These are phyloP conservation scores for Leucoagaricus sp. DNA, from an alignment of 1,284 basidiomycete genomes.

Conservation along the genomic window DNA sequence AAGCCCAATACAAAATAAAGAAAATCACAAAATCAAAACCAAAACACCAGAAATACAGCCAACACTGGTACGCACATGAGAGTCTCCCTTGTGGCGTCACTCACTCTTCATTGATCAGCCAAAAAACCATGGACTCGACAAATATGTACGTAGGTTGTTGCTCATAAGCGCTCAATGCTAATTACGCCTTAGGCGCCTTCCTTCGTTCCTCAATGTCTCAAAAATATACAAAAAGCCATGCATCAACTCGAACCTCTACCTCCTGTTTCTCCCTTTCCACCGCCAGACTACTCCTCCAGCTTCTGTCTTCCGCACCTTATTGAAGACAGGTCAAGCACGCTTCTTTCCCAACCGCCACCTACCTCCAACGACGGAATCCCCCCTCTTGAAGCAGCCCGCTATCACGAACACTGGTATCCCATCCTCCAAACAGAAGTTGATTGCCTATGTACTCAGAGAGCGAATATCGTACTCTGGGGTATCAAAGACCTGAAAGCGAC, in stretches of 20 bases:
- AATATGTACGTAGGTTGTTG: constrained; percentile 34
- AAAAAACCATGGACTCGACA: constrained; percentile 35
- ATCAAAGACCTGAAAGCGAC: constrained; percentile 6
- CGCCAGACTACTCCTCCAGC: constrained; percentile 36
- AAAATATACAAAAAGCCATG: constrained; percentile 45
- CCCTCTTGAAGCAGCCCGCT: constrained; percentile 31
- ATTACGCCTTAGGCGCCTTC: constrained; percentile 37
- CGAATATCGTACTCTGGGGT: constrained; percentile 4
- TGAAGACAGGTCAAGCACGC: constrained; percentile 23
- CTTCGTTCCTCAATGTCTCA: constrained; percentile 46
- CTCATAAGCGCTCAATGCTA: neutral
- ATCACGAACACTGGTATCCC: constrained; percentile 40
- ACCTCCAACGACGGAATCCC: constrained; percentile 23
- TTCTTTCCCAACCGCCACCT: constrained; percentile 31
- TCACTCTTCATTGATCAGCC: constrained; percentile 12
- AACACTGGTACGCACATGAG: neutral
- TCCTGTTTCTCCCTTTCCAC: constrained; percentile 41
- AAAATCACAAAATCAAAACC: neutral
- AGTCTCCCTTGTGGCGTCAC: neutral
- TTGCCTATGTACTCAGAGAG: constrained; percentile 8
- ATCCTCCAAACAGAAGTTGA: constrained; percentile 47
- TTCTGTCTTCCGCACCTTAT: constrained; percentile 33
- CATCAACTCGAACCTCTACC: constrained; percentile 41
- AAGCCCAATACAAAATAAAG: neutral
- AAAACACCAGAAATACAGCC: neutral